These are phyloP conservation scores for Oryza coarctata DNA, from an alignment of 176 grass and related monocot genomes.

Conservation along the genomic window DNA sequence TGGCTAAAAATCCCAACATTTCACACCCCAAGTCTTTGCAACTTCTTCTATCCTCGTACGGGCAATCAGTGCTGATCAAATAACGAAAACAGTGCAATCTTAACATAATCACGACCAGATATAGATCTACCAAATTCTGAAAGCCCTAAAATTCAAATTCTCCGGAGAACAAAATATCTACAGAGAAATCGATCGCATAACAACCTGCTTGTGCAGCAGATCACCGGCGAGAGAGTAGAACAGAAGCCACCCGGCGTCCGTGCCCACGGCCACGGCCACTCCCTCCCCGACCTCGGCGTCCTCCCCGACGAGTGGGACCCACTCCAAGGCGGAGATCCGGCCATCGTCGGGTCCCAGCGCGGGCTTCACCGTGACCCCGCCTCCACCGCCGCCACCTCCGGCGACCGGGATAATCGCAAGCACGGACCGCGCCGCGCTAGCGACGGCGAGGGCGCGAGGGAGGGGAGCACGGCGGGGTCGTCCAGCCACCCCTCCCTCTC, in stretches of 20 bases:
- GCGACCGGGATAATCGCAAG: slow-evolving; percentile 48
- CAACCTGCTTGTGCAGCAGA: slow-evolving; percentile 88
- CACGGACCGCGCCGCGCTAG: slow-evolving; percentile 37
- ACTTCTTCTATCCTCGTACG: neutral
- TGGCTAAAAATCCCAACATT: neutral
- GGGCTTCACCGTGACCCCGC: slow-evolving; percentile 42
- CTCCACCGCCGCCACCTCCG: neutral
- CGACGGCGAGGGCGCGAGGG: slow-evolving; percentile 70
- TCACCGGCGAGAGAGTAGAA: slow-evolving; percentile 66
- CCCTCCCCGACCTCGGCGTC: slow-evolving; percentile 19
- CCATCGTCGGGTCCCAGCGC: slow-evolving; percentile 56
- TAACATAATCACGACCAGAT: neutral
- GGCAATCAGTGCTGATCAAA: neutral
- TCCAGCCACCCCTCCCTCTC: slow-evolving; percentile 85
- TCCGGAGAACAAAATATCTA: neutral
- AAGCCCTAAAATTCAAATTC: neutral
- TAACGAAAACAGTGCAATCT: neutral
- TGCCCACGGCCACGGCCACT: slow-evolving; percentile 54
- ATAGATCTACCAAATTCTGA: neutral
- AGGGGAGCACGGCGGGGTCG: slow-evolving; percentile 59
- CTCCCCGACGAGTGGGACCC: slow-evolving; percentile 51
- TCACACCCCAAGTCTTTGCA: neutral
- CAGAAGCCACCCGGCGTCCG: slow-evolving; percentile 64
- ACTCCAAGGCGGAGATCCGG: slow-evolving; percentile 63
- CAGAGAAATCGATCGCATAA: neutral